Evolutionary conservation across 2,329 filamentous ascomycete genomes (phyloP).

Genomic region (Magnaporthiopsis incrustans): DNA sequence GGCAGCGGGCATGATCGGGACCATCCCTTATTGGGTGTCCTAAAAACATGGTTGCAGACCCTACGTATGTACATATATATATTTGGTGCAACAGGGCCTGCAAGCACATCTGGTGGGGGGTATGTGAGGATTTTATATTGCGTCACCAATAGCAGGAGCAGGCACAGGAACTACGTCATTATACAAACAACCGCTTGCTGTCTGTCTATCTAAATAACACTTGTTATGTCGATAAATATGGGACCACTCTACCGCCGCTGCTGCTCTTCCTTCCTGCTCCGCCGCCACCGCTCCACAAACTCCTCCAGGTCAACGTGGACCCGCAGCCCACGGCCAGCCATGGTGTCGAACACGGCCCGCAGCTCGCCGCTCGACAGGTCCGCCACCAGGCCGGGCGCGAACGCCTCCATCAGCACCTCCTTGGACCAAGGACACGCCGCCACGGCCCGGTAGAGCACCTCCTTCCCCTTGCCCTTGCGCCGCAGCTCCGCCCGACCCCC

Average conservation of each 20-base stretch:
- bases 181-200: background rate
- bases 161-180: no score
- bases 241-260: background rate
- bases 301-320: conserved; percentile 15
- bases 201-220: background rate
- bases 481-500: conserved; percentile 24
- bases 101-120: no score
- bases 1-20: background rate
- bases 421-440: conserved; percentile 42
- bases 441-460: conserved; percentile 39
- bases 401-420: conserved; percentile 42
- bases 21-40: background rate
- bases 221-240: no score
- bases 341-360: conserved; percentile 27
- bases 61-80: no score
- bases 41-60: no score
- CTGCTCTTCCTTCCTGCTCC: background rate
- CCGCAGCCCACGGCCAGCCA: conserved; percentile 13
- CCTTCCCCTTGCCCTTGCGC: conserved; percentile 34
- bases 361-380: conserved; percentile 41
- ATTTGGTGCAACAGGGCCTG: no score
- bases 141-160: no score
- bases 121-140: no score
- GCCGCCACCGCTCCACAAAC: conserved; percentile 10
- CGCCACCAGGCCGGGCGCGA: conserved; percentile 18